Evolutionary conservation across 2,329 filamentous ascomycete species (phyloP), one percentile per base, ranked within the genome.

Genomic region (Pseudogymnoascus sp.): DNA sequence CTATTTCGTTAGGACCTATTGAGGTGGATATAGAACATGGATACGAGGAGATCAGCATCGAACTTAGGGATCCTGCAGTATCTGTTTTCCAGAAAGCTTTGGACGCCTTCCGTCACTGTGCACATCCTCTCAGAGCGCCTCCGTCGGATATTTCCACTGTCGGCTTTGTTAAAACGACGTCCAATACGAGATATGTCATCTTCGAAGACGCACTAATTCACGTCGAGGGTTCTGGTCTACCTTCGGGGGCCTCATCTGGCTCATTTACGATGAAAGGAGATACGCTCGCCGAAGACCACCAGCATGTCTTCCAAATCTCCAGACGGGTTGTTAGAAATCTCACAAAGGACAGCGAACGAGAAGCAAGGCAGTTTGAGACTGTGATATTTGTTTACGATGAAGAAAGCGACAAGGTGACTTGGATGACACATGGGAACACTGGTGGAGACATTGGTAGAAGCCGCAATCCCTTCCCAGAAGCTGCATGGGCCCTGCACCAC

Each of bases 301-400:
- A 35, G 17, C 47, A 63, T 40, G n/a, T 63, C 42, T 60, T 59
- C 44, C 62, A 63, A 33, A 59, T 59, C 60, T 60, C 47, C 26
- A 19, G 33, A 11, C 13, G 13, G 35, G 15, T 23, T 60, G 11
- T 40, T 26, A 35, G 17, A 31, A 59, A 36, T 4, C 11, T 10
- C 21, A 11, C 47, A 7, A 6, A 59, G 6, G 17, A 57, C 15
- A 38, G 47, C 9, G 11, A 23, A 8, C 42, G 62, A 60, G 44
- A 63, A 60, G 44, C 62, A 36, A 11, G 21, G 10, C 31, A 57
- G 23, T 63, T 63, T 63, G 62, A 63, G 23, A 31, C 50, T 13
- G 31, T 31, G 38, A 33, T 63, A 28, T 60, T 47, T 21, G 19
- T 60, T 13, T 63, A 26, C 21, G 44, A 63, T 38, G 31, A 59